phyloP scores from a whole-genome alignment of 129 eudicot species.

The Sambucus nigra region DNA sequence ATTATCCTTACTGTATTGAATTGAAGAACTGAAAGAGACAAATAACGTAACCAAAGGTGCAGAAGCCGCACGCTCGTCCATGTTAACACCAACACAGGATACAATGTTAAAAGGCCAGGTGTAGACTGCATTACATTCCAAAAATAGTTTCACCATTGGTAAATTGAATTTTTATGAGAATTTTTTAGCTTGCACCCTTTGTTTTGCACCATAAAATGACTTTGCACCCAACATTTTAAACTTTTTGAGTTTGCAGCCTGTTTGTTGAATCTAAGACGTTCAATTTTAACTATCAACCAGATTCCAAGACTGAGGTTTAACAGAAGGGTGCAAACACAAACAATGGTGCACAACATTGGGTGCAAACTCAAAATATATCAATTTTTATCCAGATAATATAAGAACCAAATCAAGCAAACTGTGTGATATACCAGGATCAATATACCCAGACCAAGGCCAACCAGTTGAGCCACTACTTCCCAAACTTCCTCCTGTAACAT shows the following conservation, averaged over 20 bases:
- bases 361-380: background rate
- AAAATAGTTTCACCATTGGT: background rate
- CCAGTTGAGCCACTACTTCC: conserved; percentile 97
- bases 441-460: conserved; percentile 91
- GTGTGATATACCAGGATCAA: conserved; percentile 47
- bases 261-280: too few relatives aligned
- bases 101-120: conserved; percentile 65
- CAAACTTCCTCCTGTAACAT: conserved; percentile 87
- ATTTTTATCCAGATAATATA: conserved; percentile 1
- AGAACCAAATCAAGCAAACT: background rate
- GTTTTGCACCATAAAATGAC: too few relatives aligned
- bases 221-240: too few relatives aligned
- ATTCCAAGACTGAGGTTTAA: too few relatives aligned
- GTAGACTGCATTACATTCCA: conserved; percentile 46
- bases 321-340: too few relatives aligned
- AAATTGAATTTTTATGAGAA: background rate
- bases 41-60: conserved; percentile 93
- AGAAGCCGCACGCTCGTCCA: conserved; percentile 81
- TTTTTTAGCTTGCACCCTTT: background rate
- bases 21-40: conserved; percentile 77
- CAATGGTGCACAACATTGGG: too few relatives aligned
- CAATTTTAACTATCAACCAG: too few relatives aligned
- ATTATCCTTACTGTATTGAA: conserved; percentile 58
- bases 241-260: too few relatives aligned
- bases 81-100: conserved; percentile 50